Evolutionary conservation across 2,329 filamentous ascomycete species (phyloP), one percentile per base, ranked within the genome.

Genomic region (Coleophoma eucalyptorum): DNA sequence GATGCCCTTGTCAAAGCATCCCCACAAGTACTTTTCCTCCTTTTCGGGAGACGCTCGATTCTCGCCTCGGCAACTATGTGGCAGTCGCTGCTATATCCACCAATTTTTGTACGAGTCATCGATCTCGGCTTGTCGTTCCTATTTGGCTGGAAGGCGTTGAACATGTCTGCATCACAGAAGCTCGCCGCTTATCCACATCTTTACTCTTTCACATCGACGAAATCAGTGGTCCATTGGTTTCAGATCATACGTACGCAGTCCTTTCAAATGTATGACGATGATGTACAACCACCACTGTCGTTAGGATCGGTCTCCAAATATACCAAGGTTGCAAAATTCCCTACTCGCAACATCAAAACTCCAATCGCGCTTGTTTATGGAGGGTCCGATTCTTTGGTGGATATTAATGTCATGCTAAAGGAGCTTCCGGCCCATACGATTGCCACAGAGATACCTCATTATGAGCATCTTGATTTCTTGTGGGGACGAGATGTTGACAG

Each of bases 191-290:
- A 99, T 66, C 87, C 93, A 10, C 94, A 99, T 72, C 74, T 99
- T 0, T 99, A 96, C 73, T 97, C 92, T 0, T 97, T 93, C 67
- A 97, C 93, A 0, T 96, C 90, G 67, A 96, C 91, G 51, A 99
- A 99, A 71, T 92, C 87, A 18, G 91, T 99, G 8, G 94, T 99
- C 0, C 94, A 99, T 67, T 99, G 94, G 94, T 99, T 99, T 68
- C 94, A 99, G 67, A 97, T 99, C 65, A 99, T 99, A 62, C 87
- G 94, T 57, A 97, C 93, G 63, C 89, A 90, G 62, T 91, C 84
- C 21, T 97, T 99, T 69, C 94, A 99, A 69, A 97, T 99, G 89
- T 97, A 92, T 68, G 94, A 99, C 65, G 94, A 99, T 65, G 93
- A 97, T 62, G 81, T 94, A 1, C 88, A 91, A 51, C 86, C 86